A percentile compares a stretch with the other conserved stretches of the same genome.
Conservation (phyloP, 257 asterid genomes). For the Forsythia suspensa region DNA sequence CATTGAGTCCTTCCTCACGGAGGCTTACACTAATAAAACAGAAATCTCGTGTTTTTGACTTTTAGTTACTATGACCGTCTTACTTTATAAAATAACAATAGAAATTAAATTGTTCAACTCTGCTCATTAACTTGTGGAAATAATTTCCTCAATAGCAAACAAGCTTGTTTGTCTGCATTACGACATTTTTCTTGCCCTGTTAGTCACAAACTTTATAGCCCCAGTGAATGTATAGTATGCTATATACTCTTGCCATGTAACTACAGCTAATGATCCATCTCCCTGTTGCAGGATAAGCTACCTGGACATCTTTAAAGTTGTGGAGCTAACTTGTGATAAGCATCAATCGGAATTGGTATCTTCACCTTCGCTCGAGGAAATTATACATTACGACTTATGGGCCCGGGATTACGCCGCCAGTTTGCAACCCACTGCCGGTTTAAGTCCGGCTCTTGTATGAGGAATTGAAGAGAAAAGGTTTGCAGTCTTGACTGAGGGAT, state of each 20-base stretch:
- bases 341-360: conserved; percentile 66
- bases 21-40: too few relatives aligned
- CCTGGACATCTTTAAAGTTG: conserved; percentile 88
- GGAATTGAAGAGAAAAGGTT: background rate
- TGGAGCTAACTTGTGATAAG: conserved; percentile 84
- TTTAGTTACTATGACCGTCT: too few relatives aligned
- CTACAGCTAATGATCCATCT: background rate
- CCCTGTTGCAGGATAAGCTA: conserved; percentile 69
- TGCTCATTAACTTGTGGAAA: too few relatives aligned
- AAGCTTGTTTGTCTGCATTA: background rate
- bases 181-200: background rate
- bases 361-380: conserved; percentile 82
- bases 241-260: background rate
- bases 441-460: conserved; percentile 67
- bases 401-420: conserved; percentile 81
- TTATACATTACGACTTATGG: conserved; percentile 91
- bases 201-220: background rate
- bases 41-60: too few relatives aligned
- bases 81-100: too few relatives aligned
- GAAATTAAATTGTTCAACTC: too few relatives aligned
- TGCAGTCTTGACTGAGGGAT: background rate
- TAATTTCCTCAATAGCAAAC: too few relatives aligned
- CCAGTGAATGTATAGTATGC: too few relatives aligned
- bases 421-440: conserved; percentile 45
- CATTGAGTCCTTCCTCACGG: too few relatives aligned